Percentiles rank a stretch among this genome's conserved stretches.
Conservation (phyloP, 1,284 basidiomycete species). For the Inonotus hispidus region DNA sequence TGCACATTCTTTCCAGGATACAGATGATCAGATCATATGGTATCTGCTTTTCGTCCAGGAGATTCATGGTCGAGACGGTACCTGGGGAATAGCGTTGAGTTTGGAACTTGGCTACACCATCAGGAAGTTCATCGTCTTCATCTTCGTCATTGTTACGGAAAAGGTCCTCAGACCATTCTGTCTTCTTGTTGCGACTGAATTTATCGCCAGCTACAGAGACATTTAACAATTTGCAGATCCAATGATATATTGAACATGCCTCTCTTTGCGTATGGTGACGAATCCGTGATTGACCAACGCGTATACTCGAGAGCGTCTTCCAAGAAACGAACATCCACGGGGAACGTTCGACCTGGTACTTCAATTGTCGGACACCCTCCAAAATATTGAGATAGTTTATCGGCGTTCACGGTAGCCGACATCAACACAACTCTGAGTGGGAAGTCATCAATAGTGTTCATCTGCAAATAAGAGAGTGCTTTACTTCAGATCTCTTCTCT, state of each 20-base stretch:
- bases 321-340: constrained; percentile 83
- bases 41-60: constrained; percentile 86
- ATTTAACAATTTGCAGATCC: background rate
- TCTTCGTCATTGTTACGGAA: constrained; percentile 62
- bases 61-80: constrained; percentile 79
- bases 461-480: constrained; percentile 16
- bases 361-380: constrained; percentile 84
- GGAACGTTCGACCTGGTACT: constrained; percentile 96
- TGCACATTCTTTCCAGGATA: constrained; percentile 86
- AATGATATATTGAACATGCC: constrained; percentile 38
- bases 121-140: constrained; percentile 50
- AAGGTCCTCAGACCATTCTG: constrained; percentile 73
- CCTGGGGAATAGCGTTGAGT: constrained; percentile 68
- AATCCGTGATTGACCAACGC: constrained; percentile 80
- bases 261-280: constrained; percentile 79
- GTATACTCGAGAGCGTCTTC: constrained; percentile 92
- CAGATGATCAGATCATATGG: constrained; percentile 86
- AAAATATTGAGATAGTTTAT: constrained; percentile 93
- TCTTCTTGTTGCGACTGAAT: constrained; percentile 54
- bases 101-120: constrained; percentile 41
- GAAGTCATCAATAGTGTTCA: background rate
- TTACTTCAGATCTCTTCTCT: constrained; percentile 81
- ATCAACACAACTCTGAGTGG: constrained; percentile 80
- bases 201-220: constrained; percentile 47
- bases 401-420: constrained; percentile 95